Evolutionary conservation across 2,329 filamentous ascomycete species (phyloP).

Genomic region (Colletotrichum cereale): DNA sequence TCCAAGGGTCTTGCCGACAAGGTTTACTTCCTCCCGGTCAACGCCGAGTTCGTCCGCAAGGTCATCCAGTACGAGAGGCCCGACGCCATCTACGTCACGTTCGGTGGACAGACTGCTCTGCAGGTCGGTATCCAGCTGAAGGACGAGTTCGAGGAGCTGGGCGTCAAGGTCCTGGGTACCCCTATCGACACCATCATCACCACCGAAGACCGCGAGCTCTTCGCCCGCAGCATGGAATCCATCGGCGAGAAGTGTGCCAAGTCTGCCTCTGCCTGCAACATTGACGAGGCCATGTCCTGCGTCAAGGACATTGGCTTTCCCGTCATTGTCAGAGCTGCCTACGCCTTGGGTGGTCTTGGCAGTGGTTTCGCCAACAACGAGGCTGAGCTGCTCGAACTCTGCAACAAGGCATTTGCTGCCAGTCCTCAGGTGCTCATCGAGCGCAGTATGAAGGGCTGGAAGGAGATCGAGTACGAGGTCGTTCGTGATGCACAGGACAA

Average conservation of each 20-base stretch:
- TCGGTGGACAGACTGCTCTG: constrained; percentile 97
- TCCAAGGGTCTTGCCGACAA: constrained; percentile 98
- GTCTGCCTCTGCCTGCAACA: constrained; percentile 89
- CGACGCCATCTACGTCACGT: constrained; percentile 97
- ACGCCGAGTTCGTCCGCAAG: constrained; percentile 96
- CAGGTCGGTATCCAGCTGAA: constrained; percentile 97
- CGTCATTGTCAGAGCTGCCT: constrained; percentile 96
- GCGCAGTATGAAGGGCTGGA: constrained; percentile 99
- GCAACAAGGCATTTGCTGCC: constrained; percentile 93
- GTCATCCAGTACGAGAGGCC: constrained; percentile 95
- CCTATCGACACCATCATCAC: constrained; percentile 99
- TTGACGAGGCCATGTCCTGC: constrained; percentile 89
- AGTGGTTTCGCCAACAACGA: constrained; percentile 96
- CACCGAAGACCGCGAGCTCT: constrained; percentile 96
- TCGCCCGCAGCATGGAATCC: constrained; percentile 97
- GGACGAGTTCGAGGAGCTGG: constrained; percentile 93
- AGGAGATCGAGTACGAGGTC: constrained; percentile 99
- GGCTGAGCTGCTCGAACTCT: constrained; percentile 84
- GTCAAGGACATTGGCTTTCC: constrained; percentile 95
- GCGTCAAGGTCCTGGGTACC: constrained; percentile 94
- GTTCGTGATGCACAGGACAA: constrained; percentile 96
- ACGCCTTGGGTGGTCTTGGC: constrained; percentile 93
- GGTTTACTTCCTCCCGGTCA: constrained; percentile 98
- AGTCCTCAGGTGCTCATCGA: constrained; percentile 97
- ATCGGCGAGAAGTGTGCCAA: constrained; percentile 98